Evolutionary conservation across 176 grass and related monocot genomes (phyloP).

Genomic region (Juncus inflexus): DNA sequence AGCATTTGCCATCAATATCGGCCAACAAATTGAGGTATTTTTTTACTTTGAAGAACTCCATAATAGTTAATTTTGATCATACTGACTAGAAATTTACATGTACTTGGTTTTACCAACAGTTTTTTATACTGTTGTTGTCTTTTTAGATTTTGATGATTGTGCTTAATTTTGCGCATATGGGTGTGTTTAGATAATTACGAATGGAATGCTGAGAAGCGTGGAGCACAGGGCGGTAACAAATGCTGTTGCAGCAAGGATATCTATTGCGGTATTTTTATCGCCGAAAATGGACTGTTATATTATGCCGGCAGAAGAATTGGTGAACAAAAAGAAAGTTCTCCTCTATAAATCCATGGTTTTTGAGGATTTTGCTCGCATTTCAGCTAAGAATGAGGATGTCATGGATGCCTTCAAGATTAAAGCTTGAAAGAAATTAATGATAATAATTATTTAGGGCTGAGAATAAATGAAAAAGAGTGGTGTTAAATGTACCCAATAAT

Average conservation of each 20-base stretch:
- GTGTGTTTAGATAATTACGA: neutral
- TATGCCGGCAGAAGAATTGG: neutral
- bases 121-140: too few species aligned
- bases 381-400: too few species aligned
- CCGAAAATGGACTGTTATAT: conserved; percentile 4
- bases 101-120: too few species aligned
- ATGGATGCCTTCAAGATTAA: neutral
- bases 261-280: neutral
- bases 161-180: too few species aligned
- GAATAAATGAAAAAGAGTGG: too few species aligned
- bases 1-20: conserved; percentile 23
- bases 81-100: too few species aligned
- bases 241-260: neutral
- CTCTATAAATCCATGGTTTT: conserved; percentile 5
- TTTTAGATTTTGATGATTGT: too few species aligned
- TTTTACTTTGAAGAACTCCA: neutral
- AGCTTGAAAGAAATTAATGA: neutral
- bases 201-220: too few species aligned
- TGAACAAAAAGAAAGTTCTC: neutral
- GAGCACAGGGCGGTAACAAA: neutral
- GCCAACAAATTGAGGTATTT: conserved; percentile 12
- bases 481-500: too few species aligned
- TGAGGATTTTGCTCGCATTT: conserved; percentile 4
- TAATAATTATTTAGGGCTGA: neutral
- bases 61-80: neutral